Percentiles rank a stretch among this genome's conserved stretches.
These are phyloP conservation scores for Scutellaria barbata DNA, from an alignment of 257 asterid genomes.

Conservation along the genomic window DNA sequence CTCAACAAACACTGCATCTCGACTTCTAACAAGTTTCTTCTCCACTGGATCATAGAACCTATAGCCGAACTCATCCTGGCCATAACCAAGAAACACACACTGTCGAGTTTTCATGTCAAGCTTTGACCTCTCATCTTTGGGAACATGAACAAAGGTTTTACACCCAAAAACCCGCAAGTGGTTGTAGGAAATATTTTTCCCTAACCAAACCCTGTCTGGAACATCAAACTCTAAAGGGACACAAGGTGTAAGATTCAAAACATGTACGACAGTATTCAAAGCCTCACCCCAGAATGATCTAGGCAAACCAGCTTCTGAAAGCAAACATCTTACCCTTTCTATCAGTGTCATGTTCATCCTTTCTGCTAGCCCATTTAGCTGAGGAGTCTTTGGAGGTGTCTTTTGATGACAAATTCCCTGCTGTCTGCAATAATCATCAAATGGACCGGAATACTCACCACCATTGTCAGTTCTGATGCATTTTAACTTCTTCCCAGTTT, in stretches of 20 bases:
- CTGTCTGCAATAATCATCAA: constrained; percentile 7
- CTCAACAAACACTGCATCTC: constrained; percentile 25
- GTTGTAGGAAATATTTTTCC: not conserved
- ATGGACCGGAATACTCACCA: constrained; percentile 28
- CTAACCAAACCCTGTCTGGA: not conserved
- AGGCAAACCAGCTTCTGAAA: not conserved
- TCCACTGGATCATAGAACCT: not conserved
- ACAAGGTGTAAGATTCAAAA: not conserved
- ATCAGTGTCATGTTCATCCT: constrained; percentile 5
- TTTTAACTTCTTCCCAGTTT: constrained; percentile 14
- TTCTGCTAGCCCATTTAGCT: not conserved
- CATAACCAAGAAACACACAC: constrained; percentile 24
- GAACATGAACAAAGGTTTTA: constrained; percentile 25
- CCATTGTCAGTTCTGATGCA: constrained; percentile 27
- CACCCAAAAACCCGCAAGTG: constrained; percentile 27
- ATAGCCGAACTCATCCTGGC: constrained; percentile 16
- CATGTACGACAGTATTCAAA: not conserved
- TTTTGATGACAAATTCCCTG: constrained; percentile 11
- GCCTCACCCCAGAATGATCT: constrained; percentile 22
- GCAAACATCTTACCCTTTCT: not conserved
- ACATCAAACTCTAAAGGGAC: constrained; percentile 20
- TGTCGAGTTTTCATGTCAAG: constrained; percentile 24
- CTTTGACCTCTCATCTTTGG: constrained; percentile 25
- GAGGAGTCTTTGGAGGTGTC: constrained; percentile 19
- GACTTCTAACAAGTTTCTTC: constrained; percentile 25